A percentile compares a stretch with the other conserved stretches of the same genome.
Conservation (phyloP, 1,284 basidiomycete species). For the Cryptococcus sp. region DNA sequence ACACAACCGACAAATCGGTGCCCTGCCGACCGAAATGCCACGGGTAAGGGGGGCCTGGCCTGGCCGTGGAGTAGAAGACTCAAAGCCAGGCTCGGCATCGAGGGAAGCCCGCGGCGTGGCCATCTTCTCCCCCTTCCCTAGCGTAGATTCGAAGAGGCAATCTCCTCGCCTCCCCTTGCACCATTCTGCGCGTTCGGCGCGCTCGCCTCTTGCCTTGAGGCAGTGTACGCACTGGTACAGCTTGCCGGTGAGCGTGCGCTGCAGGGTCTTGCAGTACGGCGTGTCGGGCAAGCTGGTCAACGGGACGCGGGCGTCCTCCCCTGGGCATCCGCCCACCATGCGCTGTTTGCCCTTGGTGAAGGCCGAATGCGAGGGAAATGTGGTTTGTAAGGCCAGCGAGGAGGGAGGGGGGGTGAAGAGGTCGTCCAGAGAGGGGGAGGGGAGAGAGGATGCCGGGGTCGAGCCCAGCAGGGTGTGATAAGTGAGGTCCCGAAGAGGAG, state of each 20-base stretch:
- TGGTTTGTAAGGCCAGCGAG: not conserved
- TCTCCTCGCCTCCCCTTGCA: conserved; percentile 20
- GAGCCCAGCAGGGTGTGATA: not conserved
- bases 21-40: not conserved
- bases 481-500: conserved; percentile 3
- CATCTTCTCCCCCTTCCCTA: not conserved
- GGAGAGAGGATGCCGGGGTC: not conserved
- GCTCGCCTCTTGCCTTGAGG: conserved; percentile 12
- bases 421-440: conserved; percentile 5
- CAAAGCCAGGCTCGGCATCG: not conserved
- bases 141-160: conserved; percentile 14
- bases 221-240: conserved; percentile 16
- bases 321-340: conserved; percentile 20
- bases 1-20: conserved; percentile 11
- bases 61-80: not conserved
- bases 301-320: not conserved
- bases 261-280: conserved; percentile 14
- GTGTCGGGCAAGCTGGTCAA: not conserved
- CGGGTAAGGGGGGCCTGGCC: not conserved
- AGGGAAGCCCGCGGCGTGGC: not conserved
- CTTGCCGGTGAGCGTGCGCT: conserved; percentile 8
- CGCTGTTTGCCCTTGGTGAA: conserved; percentile 22
- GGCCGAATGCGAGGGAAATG: not conserved
- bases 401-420: conserved; percentile 14
- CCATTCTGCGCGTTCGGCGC: conserved; percentile 15